Percentiles rank a stretch among this genome's conserved stretches.
Conservation (phyloP, 1,284 basidiomycete species). For the Omphalotus olearius region DNA sequence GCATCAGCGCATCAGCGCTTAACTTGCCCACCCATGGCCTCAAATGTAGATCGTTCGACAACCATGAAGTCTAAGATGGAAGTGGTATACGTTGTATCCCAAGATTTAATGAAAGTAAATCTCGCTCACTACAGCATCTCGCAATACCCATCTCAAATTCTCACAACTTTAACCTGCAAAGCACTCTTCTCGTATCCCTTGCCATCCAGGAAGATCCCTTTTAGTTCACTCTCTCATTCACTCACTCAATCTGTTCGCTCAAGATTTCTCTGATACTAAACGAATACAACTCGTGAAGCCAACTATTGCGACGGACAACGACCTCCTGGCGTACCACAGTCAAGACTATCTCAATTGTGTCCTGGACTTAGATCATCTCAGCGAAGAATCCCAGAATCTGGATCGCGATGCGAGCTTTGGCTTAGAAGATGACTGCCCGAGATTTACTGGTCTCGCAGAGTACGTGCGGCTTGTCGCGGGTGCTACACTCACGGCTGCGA, state of each 20-base stretch:
- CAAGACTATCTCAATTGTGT: constrained; percentile 54
- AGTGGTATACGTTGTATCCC: constrained; percentile 54
- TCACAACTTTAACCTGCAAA: constrained; percentile 23
- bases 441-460: constrained; percentile 62
- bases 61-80: neutral
- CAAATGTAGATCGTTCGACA: too few species aligned
- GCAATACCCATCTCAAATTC: neutral
- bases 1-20: too few species aligned
- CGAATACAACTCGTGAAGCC: constrained; percentile 49
- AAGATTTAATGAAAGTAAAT: constrained; percentile 46
- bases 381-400: constrained; percentile 17
- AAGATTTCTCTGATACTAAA: constrained; percentile 21
- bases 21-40: too few species aligned
- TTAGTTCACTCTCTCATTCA: constrained; percentile 74
- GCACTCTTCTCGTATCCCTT: constrained; percentile 74
- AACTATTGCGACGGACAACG: constrained; percentile 41
- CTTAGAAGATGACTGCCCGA: constrained; percentile 80
- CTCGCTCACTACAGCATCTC: neutral
- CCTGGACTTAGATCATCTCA: constrained; percentile 22
- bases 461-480: constrained; percentile 77
- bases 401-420: constrained; percentile 39
- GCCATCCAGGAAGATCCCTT: constrained; percentile 76
- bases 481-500: constrained; percentile 70
- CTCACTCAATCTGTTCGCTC: constrained; percentile 50
- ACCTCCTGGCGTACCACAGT: constrained; percentile 55